Evolutionary conservation across 306 rosid genomes (phyloP).

Genomic region (Sesbania bispinosa): DNA sequence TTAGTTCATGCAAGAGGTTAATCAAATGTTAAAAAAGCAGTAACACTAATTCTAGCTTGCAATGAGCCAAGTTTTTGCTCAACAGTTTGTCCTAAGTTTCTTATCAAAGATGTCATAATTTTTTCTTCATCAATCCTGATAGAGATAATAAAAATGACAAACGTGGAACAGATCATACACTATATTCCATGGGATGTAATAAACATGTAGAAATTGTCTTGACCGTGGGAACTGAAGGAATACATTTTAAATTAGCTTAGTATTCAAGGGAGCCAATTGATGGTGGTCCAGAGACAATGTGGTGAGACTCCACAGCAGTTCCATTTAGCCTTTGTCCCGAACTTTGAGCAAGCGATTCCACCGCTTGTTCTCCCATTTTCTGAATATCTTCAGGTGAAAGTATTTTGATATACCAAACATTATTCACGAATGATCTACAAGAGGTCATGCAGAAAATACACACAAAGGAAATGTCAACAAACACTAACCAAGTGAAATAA

Average conservation of each 20-base stretch:
- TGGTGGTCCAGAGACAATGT: constrained; percentile 58
- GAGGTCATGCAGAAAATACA: constrained; percentile 2
- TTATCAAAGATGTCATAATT: constrained; percentile 20
- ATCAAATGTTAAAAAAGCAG: constrained; percentile 32
- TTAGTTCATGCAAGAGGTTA: constrained; percentile 29
- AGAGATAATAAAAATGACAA: constrained; percentile 10
- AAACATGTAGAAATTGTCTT: constrained; percentile 22
- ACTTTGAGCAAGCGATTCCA: constrained; percentile 48
- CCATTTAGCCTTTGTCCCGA: constrained; percentile 54
- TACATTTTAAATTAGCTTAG: constrained; percentile 34
- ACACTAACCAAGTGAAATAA: background rate
- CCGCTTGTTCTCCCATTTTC: constrained; percentile 71
- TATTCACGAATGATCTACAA: constrained; percentile 76
- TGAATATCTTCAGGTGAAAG: constrained; percentile 83
- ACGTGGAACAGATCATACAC: constrained; percentile 9
- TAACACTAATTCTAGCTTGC: constrained; percentile 29
- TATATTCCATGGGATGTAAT: background rate
- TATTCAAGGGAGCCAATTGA: constrained; percentile 67
- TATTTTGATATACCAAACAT: constrained; percentile 83
- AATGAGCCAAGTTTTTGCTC: constrained; percentile 29
- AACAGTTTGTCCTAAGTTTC: constrained; percentile 34
- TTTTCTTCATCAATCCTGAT: constrained; percentile 15
- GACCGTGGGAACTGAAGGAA: constrained; percentile 19
- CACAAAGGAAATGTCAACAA: constrained; percentile 1
- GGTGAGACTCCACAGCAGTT: constrained; percentile 46